Evolutionary conservation across 2,329 filamentous ascomycete genomes (phyloP).

Genomic region (Monilinia fructigena): DNA sequence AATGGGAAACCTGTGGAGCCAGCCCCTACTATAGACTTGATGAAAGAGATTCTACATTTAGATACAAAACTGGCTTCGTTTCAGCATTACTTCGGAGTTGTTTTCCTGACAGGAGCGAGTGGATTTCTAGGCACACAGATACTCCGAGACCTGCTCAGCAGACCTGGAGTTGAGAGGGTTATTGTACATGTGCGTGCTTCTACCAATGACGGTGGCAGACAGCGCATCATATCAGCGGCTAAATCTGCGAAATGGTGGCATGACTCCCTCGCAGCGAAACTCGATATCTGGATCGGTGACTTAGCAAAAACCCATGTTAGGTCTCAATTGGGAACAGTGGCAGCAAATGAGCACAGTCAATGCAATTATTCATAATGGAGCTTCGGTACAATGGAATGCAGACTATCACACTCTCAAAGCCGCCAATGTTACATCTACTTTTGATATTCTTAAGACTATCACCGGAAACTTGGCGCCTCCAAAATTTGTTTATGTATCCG

Average conservation of each 20-base stretch:
- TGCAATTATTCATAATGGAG: slow-evolving; percentile 76
- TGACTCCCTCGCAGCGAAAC: slow-evolving; percentile 10
- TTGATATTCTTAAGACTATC: slow-evolving; percentile 26
- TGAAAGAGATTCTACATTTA: slow-evolving; percentile 4
- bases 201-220: neutral
- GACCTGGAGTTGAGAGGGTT: neutral
- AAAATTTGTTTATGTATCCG: slow-evolving; percentile 18
- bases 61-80: slow-evolving; percentile 9
- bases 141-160: slow-evolving; percentile 10
- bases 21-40: neutral
- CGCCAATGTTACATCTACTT: slow-evolving; percentile 66
- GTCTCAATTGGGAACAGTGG: slow-evolving; percentile 64
- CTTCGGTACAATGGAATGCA: slow-evolving; percentile 74
- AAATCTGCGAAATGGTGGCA: slow-evolving; percentile 19
- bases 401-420: slow-evolving; percentile 56
- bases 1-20: neutral
- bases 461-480: neutral
- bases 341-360: slow-evolving; percentile 63
- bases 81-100: slow-evolving; percentile 8
- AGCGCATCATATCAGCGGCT: slow-evolving; percentile 9
- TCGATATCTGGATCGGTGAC: slow-evolving; percentile 52
- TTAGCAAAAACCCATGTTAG: slow-evolving; percentile 71
- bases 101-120: slow-evolving; percentile 12
- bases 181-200: slow-evolving; percentile 13
- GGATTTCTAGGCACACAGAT: slow-evolving; percentile 15